Conservation (phyloP, 2,329 filamentous ascomycete genomes). For the Aspergillus latus region DNA sequence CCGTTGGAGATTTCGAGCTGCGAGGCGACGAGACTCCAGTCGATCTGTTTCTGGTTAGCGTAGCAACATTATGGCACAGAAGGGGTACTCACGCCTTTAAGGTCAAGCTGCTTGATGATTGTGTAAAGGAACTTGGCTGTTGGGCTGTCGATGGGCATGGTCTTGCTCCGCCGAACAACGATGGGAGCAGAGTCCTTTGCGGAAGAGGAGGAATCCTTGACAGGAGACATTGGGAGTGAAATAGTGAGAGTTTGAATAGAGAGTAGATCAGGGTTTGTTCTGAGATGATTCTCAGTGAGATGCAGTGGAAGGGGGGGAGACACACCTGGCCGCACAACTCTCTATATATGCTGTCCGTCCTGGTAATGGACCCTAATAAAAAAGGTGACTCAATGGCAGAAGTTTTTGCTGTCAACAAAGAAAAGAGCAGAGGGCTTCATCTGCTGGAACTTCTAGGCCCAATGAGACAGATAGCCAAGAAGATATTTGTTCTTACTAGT, state of each 20-base stretch:
- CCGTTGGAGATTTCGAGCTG: conserved; percentile 56
- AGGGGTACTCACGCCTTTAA: conserved; percentile 48
- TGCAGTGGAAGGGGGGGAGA: conserved; percentile 6
- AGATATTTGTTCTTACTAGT: neutral
- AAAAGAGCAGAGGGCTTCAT: neutral
- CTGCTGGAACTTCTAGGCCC: neutral
- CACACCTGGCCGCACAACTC: conserved; percentile 19
- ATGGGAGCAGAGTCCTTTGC: neutral
- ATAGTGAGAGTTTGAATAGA: too few relatives aligned
- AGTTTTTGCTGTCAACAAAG: neutral
- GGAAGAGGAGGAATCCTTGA: conserved; percentile 9
- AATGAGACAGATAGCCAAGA: neutral
- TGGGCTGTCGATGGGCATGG: conserved; percentile 50
- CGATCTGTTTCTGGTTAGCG: conserved; percentile 41
- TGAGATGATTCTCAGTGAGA: neutral
- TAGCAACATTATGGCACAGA: conserved; percentile 3
- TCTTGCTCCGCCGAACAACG: conserved; percentile 44
- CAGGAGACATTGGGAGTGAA: neutral
- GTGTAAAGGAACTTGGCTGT: conserved; percentile 55
- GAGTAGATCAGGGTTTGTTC: neutral
- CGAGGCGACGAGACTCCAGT: conserved; percentile 54
- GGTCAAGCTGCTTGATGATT: conserved; percentile 56
- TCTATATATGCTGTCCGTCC: conserved; percentile 13
- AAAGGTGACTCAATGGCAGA: neutral
- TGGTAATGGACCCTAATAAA: neutral